Percentiles rank a stretch among this genome's conserved stretches.
phyloP scores from a whole-genome alignment of 371 early-diverging fungal genomes.

The Saksenaea vasiformis region DNA sequence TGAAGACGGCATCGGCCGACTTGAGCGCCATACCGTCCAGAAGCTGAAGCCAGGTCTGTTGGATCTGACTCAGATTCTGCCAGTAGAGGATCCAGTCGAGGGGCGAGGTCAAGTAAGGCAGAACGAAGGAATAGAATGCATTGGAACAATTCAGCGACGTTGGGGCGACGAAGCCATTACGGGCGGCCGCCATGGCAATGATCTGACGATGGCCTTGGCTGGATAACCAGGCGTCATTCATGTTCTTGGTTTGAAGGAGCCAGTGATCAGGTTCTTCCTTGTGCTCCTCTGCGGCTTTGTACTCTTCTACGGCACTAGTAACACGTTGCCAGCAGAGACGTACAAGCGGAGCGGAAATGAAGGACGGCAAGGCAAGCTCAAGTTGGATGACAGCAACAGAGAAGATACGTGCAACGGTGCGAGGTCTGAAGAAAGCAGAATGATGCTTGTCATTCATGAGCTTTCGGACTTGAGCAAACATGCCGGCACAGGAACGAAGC shows the following conservation, averaged over 20 bases:
- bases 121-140: conserved; percentile 35
- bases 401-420: conserved; percentile 33
- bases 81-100: conserved; percentile 37
- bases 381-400: conserved; percentile 38
- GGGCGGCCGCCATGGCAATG: conserved; percentile 12
- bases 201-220: conserved; percentile 3
- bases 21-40: conserved; percentile 9
- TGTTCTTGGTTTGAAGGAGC: neutral
- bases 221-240: neutral
- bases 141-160: conserved; percentile 17
- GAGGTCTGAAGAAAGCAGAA: conserved; percentile 18
- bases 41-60: conserved; percentile 21
- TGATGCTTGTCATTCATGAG: conserved; percentile 15
- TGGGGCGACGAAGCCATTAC: neutral
- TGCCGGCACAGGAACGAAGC: conserved; percentile 36
- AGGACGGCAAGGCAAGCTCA: conserved; percentile 26
- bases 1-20: conserved; percentile 9
- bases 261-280: neutral
- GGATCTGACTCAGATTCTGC: conserved; percentile 24
- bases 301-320: neutral
- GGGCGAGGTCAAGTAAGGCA: conserved; percentile 37
- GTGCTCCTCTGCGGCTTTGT: neutral
- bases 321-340: neutral
- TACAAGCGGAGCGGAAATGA: conserved; percentile 6
- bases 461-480: conserved; percentile 27